A percentile compares a stretch with the other conserved stretches of the same genome.
Evolutionary conservation across 495 filamentous ascomycete genomes (phyloP).

Genomic region (Podospora sp.): DNA sequence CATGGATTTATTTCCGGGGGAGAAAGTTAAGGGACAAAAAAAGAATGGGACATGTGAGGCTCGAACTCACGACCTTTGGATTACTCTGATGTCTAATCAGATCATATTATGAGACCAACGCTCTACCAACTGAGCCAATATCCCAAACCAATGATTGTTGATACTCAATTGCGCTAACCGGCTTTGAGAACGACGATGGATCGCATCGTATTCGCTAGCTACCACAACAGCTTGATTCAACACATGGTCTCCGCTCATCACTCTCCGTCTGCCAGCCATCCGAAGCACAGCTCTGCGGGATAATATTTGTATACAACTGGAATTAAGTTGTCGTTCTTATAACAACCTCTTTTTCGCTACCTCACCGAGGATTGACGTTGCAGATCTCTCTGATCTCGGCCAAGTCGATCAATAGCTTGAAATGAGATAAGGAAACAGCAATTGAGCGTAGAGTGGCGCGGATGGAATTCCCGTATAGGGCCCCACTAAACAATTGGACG

Average conservation of each 20-base stretch:
- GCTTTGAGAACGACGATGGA: background rate
- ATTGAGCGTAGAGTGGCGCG: background rate
- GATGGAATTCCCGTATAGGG: background rate
- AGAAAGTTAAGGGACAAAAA: background rate
- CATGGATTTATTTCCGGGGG: background rate
- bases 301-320: background rate
- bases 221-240: background rate
- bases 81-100: slow-evolving; percentile 9
- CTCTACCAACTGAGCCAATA: slow-evolving; percentile 9
- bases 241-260: background rate
- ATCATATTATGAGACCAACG: slow-evolving; percentile 12
- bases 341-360: background rate
- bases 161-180: background rate
- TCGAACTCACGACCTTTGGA: slow-evolving; percentile 12
- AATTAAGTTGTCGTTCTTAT: background rate
- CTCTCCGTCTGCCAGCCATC: background rate
- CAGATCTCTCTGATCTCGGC: too few species aligned
- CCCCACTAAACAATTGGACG: background rate
- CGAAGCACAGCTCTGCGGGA: background rate
- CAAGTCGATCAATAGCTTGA: background rate
- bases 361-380: too few species aligned
- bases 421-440: background rate
- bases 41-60: slow-evolving; percentile 1
- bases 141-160: background rate
- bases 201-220: background rate